Evolutionary conservation across 768 basidiomycete species (phyloP), one percentile per base, ranked within the genome.

Genomic region (Trichaptum fuscoviolaceum): DNA sequence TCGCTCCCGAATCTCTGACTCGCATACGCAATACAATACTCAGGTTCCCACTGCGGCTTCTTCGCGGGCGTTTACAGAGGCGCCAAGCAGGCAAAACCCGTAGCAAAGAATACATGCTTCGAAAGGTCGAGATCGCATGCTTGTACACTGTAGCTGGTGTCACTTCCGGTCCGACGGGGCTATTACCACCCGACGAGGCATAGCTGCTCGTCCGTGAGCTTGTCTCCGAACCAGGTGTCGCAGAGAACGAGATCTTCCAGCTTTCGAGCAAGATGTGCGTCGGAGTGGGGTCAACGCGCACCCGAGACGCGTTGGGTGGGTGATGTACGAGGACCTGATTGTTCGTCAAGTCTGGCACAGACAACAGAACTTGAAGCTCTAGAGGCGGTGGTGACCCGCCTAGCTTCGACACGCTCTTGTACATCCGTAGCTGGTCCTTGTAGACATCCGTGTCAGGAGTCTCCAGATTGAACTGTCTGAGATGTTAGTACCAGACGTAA

Each of bases 61-160:
- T 78, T 67, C 86, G 81, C 52, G 89, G 79, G 63, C 85, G 85
- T 72, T 84, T 87, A 75, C 83, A 83, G 63, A 89, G 82, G 74
- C 84, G 88, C 91, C 91, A 94, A 0, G 89, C 80, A 20, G 92
- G 92, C 3, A 93, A 82, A 26, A 92, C 81, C 64, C 91, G 83
- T 60, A 93, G 81, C 58, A 93, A 76, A 64, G 86, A 88, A 80
- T 80, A 94, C 7, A 91, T 73, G 72, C 90, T 91, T 63, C 92
- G 84, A 79, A 93, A 94, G 23, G 93, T 82, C 35, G 90, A 84
- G 71, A 94, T 93, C 36, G 89, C 87, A 70, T 93, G 88, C 76
- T 94, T 94, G 83, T 94, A 94, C 64, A 92, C 88, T 15, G 88
- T 90, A 0, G 92, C 83, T 36, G 89, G 85, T 17, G 87, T 84